Conservation (phyloP, 2,329 filamentous ascomycete species). For the Aspergillus spinulosporus region DNA sequence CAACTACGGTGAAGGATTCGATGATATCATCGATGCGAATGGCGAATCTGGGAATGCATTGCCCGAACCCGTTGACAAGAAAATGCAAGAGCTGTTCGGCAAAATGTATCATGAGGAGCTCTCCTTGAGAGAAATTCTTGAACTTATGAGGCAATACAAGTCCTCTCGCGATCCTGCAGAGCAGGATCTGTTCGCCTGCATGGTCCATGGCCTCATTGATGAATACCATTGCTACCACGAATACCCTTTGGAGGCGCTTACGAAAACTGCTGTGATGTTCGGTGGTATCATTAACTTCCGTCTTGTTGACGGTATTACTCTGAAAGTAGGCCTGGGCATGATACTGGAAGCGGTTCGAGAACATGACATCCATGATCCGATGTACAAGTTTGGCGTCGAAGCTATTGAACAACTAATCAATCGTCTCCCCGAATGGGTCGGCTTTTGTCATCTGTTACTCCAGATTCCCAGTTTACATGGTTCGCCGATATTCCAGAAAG, state of each 20-base stretch:
- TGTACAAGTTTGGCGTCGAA: conserved; percentile 98
- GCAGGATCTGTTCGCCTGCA: conserved; percentile 95
- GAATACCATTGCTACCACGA: conserved; percentile 95
- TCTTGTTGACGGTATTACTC: conserved; percentile 81
- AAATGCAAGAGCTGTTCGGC: conserved; percentile 98
- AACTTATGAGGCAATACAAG: conserved; percentile 82
- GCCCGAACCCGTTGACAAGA: conserved; percentile 73
- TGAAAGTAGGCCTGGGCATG: conserved; percentile 95
- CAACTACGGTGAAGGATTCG: conserved; percentile 91
- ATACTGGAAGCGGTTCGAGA: conserved; percentile 94
- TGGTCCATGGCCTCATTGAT: conserved; percentile 97
- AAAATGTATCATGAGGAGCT: conserved; percentile 95
- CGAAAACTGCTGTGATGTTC: conserved; percentile 93
- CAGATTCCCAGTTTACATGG: conserved; percentile 78
- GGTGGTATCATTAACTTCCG: conserved; percentile 95
- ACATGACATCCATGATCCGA: conserved; percentile 76
- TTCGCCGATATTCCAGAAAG: conserved; percentile 80
- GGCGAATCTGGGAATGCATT: conserved; percentile 79
- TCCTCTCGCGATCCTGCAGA: conserved; percentile 78
- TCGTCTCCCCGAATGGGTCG: conserved; percentile 90
- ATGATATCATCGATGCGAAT: conserved; percentile 87
- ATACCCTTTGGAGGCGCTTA: conserved; percentile 92
- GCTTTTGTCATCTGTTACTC: conserved; percentile 81
- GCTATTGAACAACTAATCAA: conserved; percentile 84
- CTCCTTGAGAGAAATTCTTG: conserved; percentile 81